phyloP scores from a whole-genome alignment of 2,329 filamentous ascomycete genomes.

The Penicillium brasilianum region DNA sequence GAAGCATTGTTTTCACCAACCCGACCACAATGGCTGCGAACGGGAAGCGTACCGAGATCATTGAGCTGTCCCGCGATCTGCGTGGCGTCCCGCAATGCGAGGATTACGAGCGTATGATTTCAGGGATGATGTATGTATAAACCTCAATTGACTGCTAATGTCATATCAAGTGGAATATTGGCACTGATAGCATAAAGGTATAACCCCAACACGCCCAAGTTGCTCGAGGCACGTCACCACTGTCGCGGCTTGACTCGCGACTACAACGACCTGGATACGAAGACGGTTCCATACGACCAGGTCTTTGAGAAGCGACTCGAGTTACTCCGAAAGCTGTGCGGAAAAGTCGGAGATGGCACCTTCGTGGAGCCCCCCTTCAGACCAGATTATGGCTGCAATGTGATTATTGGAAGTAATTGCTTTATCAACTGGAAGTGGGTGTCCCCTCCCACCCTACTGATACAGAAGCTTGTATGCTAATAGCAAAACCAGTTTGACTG shows the following conservation, averaged over 20 bases:
- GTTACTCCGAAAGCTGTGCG: conserved; percentile 34
- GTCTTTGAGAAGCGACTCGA: conserved; percentile 32
- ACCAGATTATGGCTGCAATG: conserved; percentile 40
- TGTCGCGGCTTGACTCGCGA: conserved; percentile 31
- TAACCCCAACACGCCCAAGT: conserved; percentile 30
- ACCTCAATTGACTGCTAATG: not conserved
- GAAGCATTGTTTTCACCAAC: not conserved
- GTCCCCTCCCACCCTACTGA: too few relatives aligned
- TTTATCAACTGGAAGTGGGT: conserved; percentile 40
- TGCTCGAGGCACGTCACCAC: conserved; percentile 35
- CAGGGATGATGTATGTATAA: conserved; percentile 38
- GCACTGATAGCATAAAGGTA: conserved; percentile 27
- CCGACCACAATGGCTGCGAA: conserved; percentile 28
- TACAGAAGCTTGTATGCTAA: not conserved
- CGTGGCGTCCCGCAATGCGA: conserved; percentile 35
- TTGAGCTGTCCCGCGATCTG: conserved; percentile 34
- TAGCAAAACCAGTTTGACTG: conserved; percentile 55
- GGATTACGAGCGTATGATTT: conserved; percentile 42
- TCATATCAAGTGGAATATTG: not conserved
- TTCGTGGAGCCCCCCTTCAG: conserved; percentile 38
- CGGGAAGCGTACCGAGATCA: conserved; percentile 38
- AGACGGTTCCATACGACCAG: conserved; percentile 32
- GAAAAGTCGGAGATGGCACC: conserved; percentile 34
- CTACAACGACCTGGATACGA: conserved; percentile 37
- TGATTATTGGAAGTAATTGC: conserved; percentile 34